A percentile compares a stretch with the other conserved stretches of the same genome.
Conservation (phyloP, 805 yeast species). For the Sugiyamaella smithiae region DNA sequence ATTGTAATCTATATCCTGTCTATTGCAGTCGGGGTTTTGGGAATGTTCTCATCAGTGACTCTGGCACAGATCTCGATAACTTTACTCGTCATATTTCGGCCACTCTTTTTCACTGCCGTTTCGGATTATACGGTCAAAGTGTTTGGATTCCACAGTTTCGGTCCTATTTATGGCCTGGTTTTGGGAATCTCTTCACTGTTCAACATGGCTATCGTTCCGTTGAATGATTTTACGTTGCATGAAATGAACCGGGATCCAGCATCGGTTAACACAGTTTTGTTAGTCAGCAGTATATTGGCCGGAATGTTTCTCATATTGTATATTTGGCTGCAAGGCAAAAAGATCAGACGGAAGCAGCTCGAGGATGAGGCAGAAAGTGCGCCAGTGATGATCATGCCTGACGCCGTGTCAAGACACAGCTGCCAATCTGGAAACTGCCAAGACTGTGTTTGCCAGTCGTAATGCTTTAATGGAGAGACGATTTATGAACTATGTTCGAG, state of each 20-base stretch:
- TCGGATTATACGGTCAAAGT: slow-evolving; percentile 91
- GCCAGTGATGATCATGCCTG: slow-evolving; percentile 37
- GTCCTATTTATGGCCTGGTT: slow-evolving; percentile 84
- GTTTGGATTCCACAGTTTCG: slow-evolving; percentile 89
- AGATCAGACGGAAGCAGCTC: slow-evolving; percentile 48
- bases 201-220: slow-evolving; percentile 64
- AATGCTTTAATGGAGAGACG: too few species aligned
- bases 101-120: slow-evolving; percentile 88
- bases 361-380: slow-evolving; percentile 67
- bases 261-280: slow-evolving; percentile 65
- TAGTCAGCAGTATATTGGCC: slow-evolving; percentile 40
- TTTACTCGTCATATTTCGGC: slow-evolving; percentile 76
- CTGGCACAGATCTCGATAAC: slow-evolving; percentile 68
- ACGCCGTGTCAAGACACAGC: slow-evolving; percentile 3
- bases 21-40: slow-evolving; percentile 64
- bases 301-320: slow-evolving; percentile 31
- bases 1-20: slow-evolving; percentile 54
- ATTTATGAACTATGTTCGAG: too few species aligned
- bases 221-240: slow-evolving; percentile 71
- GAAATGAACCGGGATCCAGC: slow-evolving; percentile 69
- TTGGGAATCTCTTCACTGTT: slow-evolving; percentile 80
- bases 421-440: slow-evolving; percentile 18
- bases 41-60: slow-evolving; percentile 49
- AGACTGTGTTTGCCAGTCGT: slow-evolving; percentile 22
- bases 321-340: slow-evolving; percentile 38